phyloP scores from a whole-genome alignment of 2,329 filamentous ascomycete genomes.

The Colletotrichum phormii region DNA sequence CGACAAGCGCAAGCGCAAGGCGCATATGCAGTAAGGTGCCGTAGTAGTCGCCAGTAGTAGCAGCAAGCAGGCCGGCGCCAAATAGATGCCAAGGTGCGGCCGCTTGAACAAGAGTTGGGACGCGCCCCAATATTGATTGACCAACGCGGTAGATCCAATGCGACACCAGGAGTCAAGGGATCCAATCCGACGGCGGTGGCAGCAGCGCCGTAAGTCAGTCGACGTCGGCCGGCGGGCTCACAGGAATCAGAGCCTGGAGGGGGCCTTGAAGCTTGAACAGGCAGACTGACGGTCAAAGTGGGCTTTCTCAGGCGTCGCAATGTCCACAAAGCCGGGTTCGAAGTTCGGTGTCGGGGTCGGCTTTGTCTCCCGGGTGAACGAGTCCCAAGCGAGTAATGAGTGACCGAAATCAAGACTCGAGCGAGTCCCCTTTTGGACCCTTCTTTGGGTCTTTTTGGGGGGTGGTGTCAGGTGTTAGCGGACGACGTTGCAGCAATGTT shows the following conservation, averaged over 20 bases:
- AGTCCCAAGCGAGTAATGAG: slow-evolving; percentile 26
- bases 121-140: not conserved
- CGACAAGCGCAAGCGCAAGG: not conserved
- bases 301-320: slow-evolving; percentile 30
- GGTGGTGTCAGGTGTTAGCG: not conserved
- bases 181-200: not conserved
- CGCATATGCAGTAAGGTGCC: not conserved
- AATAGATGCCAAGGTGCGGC: not conserved
- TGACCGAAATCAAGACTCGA: slow-evolving; percentile 22
- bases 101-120: not conserved
- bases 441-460: slow-evolving; percentile 2
- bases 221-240: not conserved
- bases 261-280: not conserved
- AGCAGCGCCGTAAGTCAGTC: not conserved
- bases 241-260: not conserved
- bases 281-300: not conserved
- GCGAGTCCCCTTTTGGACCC: not conserved
- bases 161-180: not conserved
- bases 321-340: slow-evolving; percentile 31
- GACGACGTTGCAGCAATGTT: slow-evolving; percentile 22
- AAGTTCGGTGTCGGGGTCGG: slow-evolving; percentile 1
- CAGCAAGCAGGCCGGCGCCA: not conserved
- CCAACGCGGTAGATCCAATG: slow-evolving; percentile 1
- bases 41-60: not conserved
- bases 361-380: slow-evolving; percentile 17